Evolutionary conservation across 2,329 filamentous ascomycete genomes (phyloP), one percentile per base, ranked within the genome.

Genomic region (Fusarium humuli): DNA sequence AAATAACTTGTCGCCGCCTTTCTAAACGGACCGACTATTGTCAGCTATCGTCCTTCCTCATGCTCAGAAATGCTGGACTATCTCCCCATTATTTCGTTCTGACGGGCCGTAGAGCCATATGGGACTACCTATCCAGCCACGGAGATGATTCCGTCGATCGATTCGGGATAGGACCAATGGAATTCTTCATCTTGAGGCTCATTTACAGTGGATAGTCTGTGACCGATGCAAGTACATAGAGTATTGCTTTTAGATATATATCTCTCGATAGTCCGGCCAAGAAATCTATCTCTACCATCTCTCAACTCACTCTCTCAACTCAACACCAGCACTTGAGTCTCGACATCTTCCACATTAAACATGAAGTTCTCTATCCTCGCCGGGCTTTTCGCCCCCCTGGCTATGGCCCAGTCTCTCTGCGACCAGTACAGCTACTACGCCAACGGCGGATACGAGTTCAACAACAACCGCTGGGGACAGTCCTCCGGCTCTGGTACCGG

Each of bases 391-490:
- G 61, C 58, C 29, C 61, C 61, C 8, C 6, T 64, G 8, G 27
- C 61, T 5, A 13, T 64, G 1, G 58, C 61, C 2, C 61, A 64
- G 58, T 64, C 61, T 6, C 61, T 64, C 2, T 64, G 58, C 18
- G 58, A 64, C 48, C 61, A 57, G 14, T 64, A 64, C 59, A 27
- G 58, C 4, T 64, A 64, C 59, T 64, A 64, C 13, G 23, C 61
- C 18, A 64, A 64, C 11, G 61, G 27, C 1, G 61, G 61, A 6
- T 64, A 64, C 3, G 61, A 64, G 42, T 64, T 64, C 42, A 64
- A 64, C 58, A 64, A 64, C 42, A 64, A 64, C 58, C 61, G 61
- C 11, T 64, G 58, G 58, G 61, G 61, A 6, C 61, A 64, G 30
- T 7, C 29, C 37, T 64, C 61, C 1, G 61, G 61, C 12, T 48